Percentiles rank a stretch among this genome's conserved stretches.
Evolutionary conservation across 805 yeast genomes (phyloP).

Genomic region (Metschnikowia hibisci): DNA sequence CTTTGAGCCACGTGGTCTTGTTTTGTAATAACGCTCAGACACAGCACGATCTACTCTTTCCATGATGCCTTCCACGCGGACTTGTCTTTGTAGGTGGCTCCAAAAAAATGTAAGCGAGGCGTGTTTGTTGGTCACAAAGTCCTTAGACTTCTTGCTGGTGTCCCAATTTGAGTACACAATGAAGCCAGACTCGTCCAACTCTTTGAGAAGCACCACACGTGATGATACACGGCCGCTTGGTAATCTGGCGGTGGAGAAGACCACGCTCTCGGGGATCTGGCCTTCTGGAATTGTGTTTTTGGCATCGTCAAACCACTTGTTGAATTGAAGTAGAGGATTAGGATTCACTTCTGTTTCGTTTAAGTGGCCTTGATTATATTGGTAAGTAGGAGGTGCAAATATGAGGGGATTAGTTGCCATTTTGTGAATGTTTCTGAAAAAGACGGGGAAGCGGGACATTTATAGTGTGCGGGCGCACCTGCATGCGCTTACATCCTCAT

Average conservation of each 20-base stretch:
- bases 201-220: constrained; percentile 82
- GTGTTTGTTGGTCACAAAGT: constrained; percentile 64
- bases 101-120: constrained; percentile 89
- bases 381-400: constrained; percentile 86
- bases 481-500: too few species aligned
- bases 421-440: not conserved
- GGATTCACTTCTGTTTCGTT: constrained; percentile 47
- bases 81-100: constrained; percentile 88
- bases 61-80: constrained; percentile 83
- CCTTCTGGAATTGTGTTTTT: constrained; percentile 47
- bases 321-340: constrained; percentile 76
- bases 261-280: constrained; percentile 73
- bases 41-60: constrained; percentile 72
- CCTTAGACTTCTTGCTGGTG: constrained; percentile 74
- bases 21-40: constrained; percentile 70
- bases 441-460: not conserved
- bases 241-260: constrained; percentile 80
- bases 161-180: constrained; percentile 91
- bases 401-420: constrained; percentile 29
- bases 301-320: constrained; percentile 82
- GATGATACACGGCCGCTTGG: constrained; percentile 91
- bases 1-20: constrained; percentile 89
- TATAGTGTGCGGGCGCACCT: not conserved
- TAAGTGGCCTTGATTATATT: constrained; percentile 67
- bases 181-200: constrained; percentile 80